A percentile compares a stretch with the other conserved stretches of the same genome.
Evolutionary conservation across 441 rosid species (phyloP).

Genomic region (Populus hybrid): DNA sequence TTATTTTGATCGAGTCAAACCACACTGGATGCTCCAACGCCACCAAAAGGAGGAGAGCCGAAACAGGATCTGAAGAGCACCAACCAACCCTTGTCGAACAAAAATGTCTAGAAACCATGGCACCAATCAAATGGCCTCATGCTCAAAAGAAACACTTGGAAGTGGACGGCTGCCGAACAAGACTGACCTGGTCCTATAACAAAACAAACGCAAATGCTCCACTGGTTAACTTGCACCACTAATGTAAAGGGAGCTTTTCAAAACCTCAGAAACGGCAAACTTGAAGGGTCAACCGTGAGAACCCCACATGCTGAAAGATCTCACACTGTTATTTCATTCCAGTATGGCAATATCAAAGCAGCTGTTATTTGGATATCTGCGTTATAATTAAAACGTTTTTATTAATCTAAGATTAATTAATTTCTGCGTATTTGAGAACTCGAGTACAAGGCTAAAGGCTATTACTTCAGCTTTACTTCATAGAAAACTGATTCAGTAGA

Average conservation of each 20-base stretch:
- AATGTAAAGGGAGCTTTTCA: too few species aligned
- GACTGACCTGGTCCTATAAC: slow-evolving; percentile 6
- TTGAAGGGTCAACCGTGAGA: background rate
- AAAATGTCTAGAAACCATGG: background rate
- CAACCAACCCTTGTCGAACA: background rate
- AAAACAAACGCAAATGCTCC: background rate
- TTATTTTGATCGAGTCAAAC: too few species aligned
- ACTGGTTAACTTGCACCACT: background rate
- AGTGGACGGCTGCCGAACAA: slow-evolving; percentile 1
- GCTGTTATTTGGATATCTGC: background rate
- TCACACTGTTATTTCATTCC: background rate
- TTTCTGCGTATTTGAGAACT: background rate
- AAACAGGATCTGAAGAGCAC: too few species aligned
- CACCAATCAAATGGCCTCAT: background rate
- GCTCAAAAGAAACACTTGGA: background rate
- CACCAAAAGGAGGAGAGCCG: too few species aligned
- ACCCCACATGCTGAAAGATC: background rate
- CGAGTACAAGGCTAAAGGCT: background rate
- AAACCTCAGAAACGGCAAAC: background rate
- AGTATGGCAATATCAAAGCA: background rate
- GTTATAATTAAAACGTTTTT: too few species aligned
- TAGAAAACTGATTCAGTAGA: background rate
- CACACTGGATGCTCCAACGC: too few species aligned
- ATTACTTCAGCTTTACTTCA: background rate
- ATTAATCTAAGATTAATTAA: background rate